These are phyloP conservation scores for Podaxis sp. DNA, from an alignment of 768 basidiomycete genomes.

Conservation along the genomic window DNA sequence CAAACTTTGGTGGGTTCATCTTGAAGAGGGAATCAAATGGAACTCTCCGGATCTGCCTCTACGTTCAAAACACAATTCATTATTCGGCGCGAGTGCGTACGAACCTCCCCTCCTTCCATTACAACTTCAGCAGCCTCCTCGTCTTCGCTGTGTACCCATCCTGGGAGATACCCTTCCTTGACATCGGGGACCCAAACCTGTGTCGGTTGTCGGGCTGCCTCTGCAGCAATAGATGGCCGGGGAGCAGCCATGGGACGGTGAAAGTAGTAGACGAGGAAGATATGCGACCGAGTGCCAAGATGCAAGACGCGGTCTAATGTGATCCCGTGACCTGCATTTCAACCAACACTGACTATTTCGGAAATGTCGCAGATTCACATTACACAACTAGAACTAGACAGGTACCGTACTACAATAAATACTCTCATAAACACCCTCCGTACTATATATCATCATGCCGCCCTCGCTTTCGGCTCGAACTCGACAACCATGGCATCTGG, in stretches of 20 bases:
- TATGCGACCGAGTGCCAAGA: neutral
- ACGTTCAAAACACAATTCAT: neutral
- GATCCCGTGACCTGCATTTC: slow-evolving; percentile 13
- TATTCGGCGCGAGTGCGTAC: slow-evolving; percentile 15
- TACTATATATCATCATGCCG: neutral
- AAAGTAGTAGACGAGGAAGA: neutral
- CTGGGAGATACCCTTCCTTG: slow-evolving; percentile 88
- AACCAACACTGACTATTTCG: slow-evolving; percentile 12
- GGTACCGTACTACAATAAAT: slow-evolving; percentile 1
- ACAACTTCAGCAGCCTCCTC: slow-evolving; percentile 79
- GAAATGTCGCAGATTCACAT: neutral
- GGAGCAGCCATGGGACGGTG: slow-evolving; percentile 39
- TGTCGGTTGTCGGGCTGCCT: slow-evolving; percentile 80
- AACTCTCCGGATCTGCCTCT: slow-evolving; percentile 37
- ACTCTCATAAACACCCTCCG: neutral
- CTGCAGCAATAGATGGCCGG: slow-evolving; percentile 49
- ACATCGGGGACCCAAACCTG: slow-evolving; percentile 97
- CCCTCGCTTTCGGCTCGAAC: slow-evolving; percentile 8
- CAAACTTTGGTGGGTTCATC: slow-evolving; percentile 99
- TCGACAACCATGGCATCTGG: slow-evolving; percentile 39
- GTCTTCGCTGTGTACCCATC: slow-evolving; percentile 88
- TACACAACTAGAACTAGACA: neutral
- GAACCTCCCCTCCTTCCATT: slow-evolving; percentile 82
- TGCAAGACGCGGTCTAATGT: slow-evolving; percentile 6
- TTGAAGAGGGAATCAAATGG: slow-evolving; percentile 82